phyloP scores from a whole-genome alignment of 2,329 filamentous ascomycete species.

The Pseudogymnoascus sp. region DNA sequence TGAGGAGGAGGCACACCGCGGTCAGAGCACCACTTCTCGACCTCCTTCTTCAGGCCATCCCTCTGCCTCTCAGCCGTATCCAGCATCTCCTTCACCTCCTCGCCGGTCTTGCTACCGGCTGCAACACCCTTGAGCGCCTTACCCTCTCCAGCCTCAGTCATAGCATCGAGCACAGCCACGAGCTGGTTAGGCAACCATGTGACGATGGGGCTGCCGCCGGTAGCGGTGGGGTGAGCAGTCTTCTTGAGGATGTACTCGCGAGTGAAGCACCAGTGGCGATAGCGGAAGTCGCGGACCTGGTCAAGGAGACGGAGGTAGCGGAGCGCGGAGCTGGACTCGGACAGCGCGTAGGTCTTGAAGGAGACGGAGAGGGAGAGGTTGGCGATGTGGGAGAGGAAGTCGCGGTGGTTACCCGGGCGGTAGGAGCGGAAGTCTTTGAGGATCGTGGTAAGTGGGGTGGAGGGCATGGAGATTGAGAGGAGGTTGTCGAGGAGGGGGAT shows the following conservation, averaged over 20 bases:
- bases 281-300: slow-evolving; percentile 73
- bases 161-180: slow-evolving; percentile 63
- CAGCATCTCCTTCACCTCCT: slow-evolving; percentile 49
- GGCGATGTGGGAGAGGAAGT: slow-evolving; percentile 69
- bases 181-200: slow-evolving; percentile 81
- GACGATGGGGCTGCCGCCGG: slow-evolving; percentile 73
- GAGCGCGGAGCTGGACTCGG: slow-evolving; percentile 47
- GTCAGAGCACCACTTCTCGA: slow-evolving; percentile 64
- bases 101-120: slow-evolving; percentile 1
- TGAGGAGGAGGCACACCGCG: background rate
- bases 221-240: slow-evolving; percentile 68
- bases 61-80: slow-evolving; percentile 55
- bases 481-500: slow-evolving; percentile 85
- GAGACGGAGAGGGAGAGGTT: slow-evolving; percentile 40
- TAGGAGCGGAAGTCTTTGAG: slow-evolving; percentile 84
- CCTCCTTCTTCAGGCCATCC: slow-evolving; percentile 62
- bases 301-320: slow-evolving; percentile 60
- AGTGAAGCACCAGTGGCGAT: slow-evolving; percentile 80
- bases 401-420: slow-evolving; percentile 78
- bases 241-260: slow-evolving; percentile 77
- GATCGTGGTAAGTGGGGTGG: slow-evolving; percentile 81
- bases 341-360: slow-evolving; percentile 51
- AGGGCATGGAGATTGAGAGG: slow-evolving; percentile 77
- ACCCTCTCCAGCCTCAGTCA: slow-evolving; percentile 48
- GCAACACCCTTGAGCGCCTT: slow-evolving; percentile 29